Evolutionary conservation across 495 filamentous ascomycete genomes (phyloP), one percentile per base, ranked within the genome.

Genomic region (Aspergillus mulundensis): DNA sequence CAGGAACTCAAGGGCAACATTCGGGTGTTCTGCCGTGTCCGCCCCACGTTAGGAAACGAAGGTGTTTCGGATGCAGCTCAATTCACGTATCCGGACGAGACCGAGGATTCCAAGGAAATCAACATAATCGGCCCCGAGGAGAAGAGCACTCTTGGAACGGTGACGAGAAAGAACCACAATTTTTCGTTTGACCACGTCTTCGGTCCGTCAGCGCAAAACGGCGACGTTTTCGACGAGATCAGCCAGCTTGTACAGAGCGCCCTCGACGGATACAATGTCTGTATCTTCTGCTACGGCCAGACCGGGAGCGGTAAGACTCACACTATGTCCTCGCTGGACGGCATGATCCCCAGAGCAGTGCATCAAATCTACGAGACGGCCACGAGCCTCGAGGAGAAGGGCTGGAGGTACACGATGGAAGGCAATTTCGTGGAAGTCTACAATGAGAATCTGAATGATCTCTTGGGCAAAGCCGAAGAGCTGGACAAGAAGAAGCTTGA

Each of bases 1-100:
- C 92, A 97, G 67, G 95, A 99, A 61, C 80, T 99, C n/a, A 96
- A 96, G 70, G 94, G 94, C 53, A 99, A 99, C 61, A 99, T 99
- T 61, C 88, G 94, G 10, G 94, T 99, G 38, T 97, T 97, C 80
- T 97, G 92, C 68, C 85, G 94, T 63, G 92, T 97, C 28, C 88
- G 95, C n/a, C 94, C 95, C 2, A 77, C 87, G 0, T 76, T 94
- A 3, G 64, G 79, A 36, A 64, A 57, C 4, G 77, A 82, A 39
- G 77, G 83, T 18, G 74, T 72, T 0, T 83, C 87, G 2, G 77
- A 79, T 20, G 81, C 86, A 25, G 79, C 84, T 4, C 83, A 84
- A 50, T 87, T 97, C 52, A 77, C 75, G 5, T 96, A 88, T 54
- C 90, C 95, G 0, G 91, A 95, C 63, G 67, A 73, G 12, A 75